A percentile compares a stretch with the other conserved stretches of the same genome.
phyloP scores from a whole-genome alignment of 164 flowering plant genomes.

The Amborella trichopoda region DNA sequence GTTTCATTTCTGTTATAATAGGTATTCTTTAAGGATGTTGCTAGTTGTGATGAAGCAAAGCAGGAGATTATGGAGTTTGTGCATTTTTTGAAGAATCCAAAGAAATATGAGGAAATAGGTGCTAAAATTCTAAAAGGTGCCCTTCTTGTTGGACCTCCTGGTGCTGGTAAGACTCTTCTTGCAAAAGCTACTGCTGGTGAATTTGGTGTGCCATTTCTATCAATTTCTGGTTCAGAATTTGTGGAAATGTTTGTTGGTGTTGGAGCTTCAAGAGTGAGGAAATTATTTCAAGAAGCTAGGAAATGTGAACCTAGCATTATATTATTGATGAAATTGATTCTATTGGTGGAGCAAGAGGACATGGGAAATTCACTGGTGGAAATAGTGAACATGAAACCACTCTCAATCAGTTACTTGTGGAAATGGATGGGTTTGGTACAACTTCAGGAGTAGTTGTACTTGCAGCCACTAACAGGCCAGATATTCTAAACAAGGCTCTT shows the following conservation, averaged over 20 bases:
- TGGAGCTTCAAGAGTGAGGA: constrained; percentile 86
- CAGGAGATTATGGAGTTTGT: constrained; percentile 97
- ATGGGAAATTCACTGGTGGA: constrained; percentile 60
- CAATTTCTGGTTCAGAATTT: constrained; percentile 89
- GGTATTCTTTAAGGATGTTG: constrained; percentile 86
- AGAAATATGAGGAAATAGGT: constrained; percentile 79
- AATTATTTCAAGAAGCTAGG: constrained; percentile 80
- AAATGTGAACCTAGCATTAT: constrained; percentile 82
- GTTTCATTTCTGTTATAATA: constrained; percentile 16
- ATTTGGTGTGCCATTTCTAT: constrained; percentile 78
- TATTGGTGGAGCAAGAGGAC: constrained; percentile 87
- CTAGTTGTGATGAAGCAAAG: constrained; percentile 96
- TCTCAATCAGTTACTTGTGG: constrained; percentile 79
- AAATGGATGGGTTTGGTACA: constrained; percentile 96
- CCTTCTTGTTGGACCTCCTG: constrained; percentile 87
- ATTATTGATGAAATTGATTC: constrained; percentile 94
- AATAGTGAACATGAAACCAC: constrained; percentile 91
- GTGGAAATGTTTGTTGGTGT: constrained; percentile 97
- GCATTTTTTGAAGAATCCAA: constrained; percentile 83
- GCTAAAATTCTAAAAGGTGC: constrained; percentile 96
- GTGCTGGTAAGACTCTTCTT: constrained; percentile 89
- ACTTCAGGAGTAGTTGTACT: constrained; percentile 83
- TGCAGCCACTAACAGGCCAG: constrained; percentile 88
- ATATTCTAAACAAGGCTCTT: constrained; percentile 76
- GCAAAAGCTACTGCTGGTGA: constrained; percentile 97